Percentiles rank a stretch among this genome's conserved stretches.
phyloP scores from a whole-genome alignment of 768 basidiomycete species.

The Mycena venus region DNA sequence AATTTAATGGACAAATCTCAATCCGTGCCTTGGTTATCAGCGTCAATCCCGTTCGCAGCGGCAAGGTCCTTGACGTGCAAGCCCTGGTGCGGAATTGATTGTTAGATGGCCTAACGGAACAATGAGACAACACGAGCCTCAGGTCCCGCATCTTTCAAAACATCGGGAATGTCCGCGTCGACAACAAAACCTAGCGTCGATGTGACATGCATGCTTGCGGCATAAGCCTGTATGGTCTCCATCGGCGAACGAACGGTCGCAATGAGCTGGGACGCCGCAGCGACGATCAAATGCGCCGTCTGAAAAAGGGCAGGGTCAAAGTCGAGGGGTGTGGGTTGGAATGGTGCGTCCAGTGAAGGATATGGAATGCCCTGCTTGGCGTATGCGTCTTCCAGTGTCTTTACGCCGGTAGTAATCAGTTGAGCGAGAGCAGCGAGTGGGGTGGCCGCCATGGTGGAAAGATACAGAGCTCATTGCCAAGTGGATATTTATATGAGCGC shows the following conservation, averaged over 20 bases:
- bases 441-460: conserved; percentile 16
- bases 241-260: conserved; percentile 36
- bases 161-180: conserved; percentile 52
- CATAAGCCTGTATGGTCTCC: conserved; percentile 31
- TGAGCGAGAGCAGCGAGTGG: conserved; percentile 32
- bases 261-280: conserved; percentile 46
- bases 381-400: conserved; percentile 39
- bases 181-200: conserved; percentile 43
- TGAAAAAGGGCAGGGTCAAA: conserved; percentile 36
- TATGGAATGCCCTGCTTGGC: conserved; percentile 35
- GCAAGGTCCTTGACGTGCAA: conserved; percentile 54
- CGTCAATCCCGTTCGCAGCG: conserved; percentile 42
- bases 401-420: conserved; percentile 38
- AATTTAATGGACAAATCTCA: background rate
- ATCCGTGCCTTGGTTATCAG: conserved; percentile 47
- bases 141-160: conserved; percentile 49
- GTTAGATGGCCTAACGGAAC: conserved; percentile 11
- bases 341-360: conserved; percentile 43
- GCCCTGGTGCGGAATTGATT: conserved; percentile 35
- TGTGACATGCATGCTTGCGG: conserved; percentile 37
- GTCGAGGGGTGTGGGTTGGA: conserved; percentile 39
- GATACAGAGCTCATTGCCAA: background rate
- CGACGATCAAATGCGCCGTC: conserved; percentile 39
- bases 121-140: background rate
- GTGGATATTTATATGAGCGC: background rate